phyloP scores from a whole-genome alignment of 2,329 filamentous ascomycete genomes.

The Westerdykella ornata region DNA sequence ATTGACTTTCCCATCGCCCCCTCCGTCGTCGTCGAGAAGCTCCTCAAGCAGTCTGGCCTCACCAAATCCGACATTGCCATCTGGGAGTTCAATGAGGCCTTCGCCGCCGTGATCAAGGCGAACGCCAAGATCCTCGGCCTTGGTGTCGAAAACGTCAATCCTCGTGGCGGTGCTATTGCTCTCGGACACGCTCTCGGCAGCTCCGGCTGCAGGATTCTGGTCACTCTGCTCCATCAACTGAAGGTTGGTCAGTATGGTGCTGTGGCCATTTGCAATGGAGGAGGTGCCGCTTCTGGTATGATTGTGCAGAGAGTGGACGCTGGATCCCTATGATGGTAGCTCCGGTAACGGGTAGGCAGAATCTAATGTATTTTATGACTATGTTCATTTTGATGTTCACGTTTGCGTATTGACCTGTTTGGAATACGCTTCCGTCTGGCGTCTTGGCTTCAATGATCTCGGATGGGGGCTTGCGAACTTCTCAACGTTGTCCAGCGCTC shows the following conservation, averaged over 20 bases:
- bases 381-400: neutral
- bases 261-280: conserved; percentile 94
- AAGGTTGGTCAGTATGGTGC: conserved; percentile 90
- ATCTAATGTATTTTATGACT: neutral
- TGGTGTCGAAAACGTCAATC: conserved; percentile 73
- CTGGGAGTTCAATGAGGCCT: conserved; percentile 99
- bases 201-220: conserved; percentile 85
- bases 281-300: conserved; percentile 83
- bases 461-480: no score
- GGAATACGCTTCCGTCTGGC: no score
- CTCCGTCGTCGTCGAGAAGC: conserved; percentile 84
- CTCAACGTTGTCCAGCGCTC: no score
- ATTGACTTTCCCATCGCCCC: conserved; percentile 94
- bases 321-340: neutral
- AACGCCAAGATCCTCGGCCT: conserved; percentile 89
- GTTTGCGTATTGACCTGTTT: no score
- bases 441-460: no score
- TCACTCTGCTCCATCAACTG: conserved; percentile 84
- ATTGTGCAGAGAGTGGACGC: conserved; percentile 69
- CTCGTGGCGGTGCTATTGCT: conserved; percentile 83
- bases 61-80: conserved; percentile 84
- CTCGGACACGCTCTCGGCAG: conserved; percentile 88
- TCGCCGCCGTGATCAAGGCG: conserved; percentile 89
- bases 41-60: conserved; percentile 81
- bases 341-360: conserved; percentile 34